Percentiles rank a stretch among this genome's conserved stretches.
Conservation (phyloP, 805 yeast species). For the Scheffersomyces stipitis region DNA sequence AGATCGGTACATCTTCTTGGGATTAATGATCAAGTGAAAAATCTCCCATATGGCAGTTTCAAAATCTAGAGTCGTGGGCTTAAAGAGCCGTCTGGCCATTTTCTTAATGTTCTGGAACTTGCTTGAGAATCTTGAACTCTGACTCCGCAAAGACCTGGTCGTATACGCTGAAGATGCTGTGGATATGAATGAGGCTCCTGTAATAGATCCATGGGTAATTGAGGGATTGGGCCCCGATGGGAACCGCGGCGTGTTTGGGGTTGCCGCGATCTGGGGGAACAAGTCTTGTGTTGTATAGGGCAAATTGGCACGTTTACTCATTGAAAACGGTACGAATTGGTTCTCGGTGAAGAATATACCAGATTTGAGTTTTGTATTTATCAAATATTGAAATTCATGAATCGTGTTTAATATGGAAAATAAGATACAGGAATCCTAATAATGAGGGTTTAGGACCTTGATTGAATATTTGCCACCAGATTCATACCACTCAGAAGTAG, state of each 20-base stretch:
- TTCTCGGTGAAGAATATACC: no score
- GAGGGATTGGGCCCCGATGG: conserved; percentile 15
- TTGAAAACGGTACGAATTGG: no score
- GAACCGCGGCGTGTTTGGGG: conserved; percentile 13
- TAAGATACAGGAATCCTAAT: no score
- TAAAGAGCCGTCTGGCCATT: conserved; percentile 42
- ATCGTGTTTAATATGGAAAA: no score
- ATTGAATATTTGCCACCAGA: no score
- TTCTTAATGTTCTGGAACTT: conserved; percentile 24
- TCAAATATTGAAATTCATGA: no score
- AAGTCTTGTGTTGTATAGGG: conserved; percentile 46
- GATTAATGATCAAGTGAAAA: conserved; percentile 66
- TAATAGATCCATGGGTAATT: conserved; percentile 11
- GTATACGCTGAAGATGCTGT: conserved; percentile 12
- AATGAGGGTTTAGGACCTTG: no score
- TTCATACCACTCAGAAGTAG: no score
- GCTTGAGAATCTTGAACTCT: conserved; percentile 5
- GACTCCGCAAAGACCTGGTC: conserved; percentile 8
- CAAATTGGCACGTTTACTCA: conserved; percentile 38
- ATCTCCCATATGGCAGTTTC: conserved; percentile 95
- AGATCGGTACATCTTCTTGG: conserved; percentile 78
- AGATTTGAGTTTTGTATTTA: no score
- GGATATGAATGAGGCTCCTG: conserved; percentile 21
- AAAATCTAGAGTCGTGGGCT: conserved; percentile 82
- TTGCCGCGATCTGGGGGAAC: conserved; percentile 27